Base-by-base conservation (phyloP, 2,329 filamentous ascomycete species). In the Aspergillus carbonarius region DNA sequence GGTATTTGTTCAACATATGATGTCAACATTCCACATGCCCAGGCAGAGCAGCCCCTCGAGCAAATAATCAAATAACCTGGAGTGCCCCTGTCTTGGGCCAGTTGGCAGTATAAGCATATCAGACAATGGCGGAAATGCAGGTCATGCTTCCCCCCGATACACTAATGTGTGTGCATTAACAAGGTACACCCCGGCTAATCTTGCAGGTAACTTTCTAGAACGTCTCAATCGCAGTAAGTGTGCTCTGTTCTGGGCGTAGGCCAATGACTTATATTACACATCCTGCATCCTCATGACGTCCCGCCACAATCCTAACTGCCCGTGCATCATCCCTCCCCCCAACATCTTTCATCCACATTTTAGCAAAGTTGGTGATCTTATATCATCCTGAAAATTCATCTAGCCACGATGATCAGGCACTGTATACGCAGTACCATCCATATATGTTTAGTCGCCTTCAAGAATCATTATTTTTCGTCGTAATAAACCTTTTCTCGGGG, bases 131-230 rank as follows among this genome's bases (percentile, higher is more conserved):
- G 69, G 68, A 61, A 60, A 56, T 70, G 70, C 67, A 67, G 44
- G 61, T 60, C 40, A 32, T 68, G 54, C 68, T 71, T 72, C 71
- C 72, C 71, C 72, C 69, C 69, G 70, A 65, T 53, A 60, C 66
- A 66, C 72, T 72, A 73, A 73, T 72, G 68, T 67, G 62, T 57
- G 55, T 48, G 58, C 57, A 56, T 64, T 32, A 59, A 55, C 57
- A 65, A 56, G 60, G 64, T 55, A 60, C 39, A 61, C 54, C 57
- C 63, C 56, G 40, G 61, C 55, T 34, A 40, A 52, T 62, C 56
- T 40, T 59, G 49, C 48, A 58, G 54, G 39, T 54, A 32, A 27
- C 39, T 40, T 63, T 65, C 64, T 60, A 59, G 64, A 63, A 66
- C 48, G 39, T 47, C 55, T 55, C 27, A 8, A 15, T 32, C 30